Evolutionary conservation across 495 filamentous ascomycete genomes (phyloP), one percentile per base, ranked within the genome.

Genomic region (Xylaria longipes): DNA sequence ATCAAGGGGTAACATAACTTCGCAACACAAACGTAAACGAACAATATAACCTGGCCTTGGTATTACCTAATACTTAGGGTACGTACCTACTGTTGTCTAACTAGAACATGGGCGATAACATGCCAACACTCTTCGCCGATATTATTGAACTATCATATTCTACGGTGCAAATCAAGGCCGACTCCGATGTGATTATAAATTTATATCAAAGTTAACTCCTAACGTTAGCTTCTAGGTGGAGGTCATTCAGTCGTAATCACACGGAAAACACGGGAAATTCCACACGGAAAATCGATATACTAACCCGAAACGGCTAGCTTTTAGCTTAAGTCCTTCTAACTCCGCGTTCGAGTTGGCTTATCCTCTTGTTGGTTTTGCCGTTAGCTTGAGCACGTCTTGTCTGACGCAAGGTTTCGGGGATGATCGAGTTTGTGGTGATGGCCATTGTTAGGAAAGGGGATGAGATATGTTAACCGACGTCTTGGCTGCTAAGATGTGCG

Each of bases 161-260:
- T 29, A 31, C 35, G 39, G 41, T 29, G 17, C 62, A 46, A 65
- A 46, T 25, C 62, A 48, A 65, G 14, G 41, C 62, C 62, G 62
- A 33, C 1, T 33, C 62, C 2, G 6, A 8, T 41, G 27, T 50
- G 43, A 65, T 65, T 65, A 65, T 65, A 14, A 50, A 65, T 50
- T 6, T 25, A 31, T 22, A n/a, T 31, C 45, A 22, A 5, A 27
- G 15, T 65, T 65, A 65, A 65, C 62, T 45, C 62, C 62, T 65
- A 48, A 48, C 12, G 25, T 29, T 64, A 5, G 39, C 60, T 27
- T 7, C 8, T 14, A 43, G 17, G 33, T n/a, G n/a, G n/a, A 5
- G 46, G n/a, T 22, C 2, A 50, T 22, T 50, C 9, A 14, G 11
- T 27, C 29, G 11, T 27, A 6, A 39, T 56, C 25, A 29, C 25